Conservation (phyloP, 2,329 filamentous ascomycete genomes). For the Penicillium glabrum region DNA sequence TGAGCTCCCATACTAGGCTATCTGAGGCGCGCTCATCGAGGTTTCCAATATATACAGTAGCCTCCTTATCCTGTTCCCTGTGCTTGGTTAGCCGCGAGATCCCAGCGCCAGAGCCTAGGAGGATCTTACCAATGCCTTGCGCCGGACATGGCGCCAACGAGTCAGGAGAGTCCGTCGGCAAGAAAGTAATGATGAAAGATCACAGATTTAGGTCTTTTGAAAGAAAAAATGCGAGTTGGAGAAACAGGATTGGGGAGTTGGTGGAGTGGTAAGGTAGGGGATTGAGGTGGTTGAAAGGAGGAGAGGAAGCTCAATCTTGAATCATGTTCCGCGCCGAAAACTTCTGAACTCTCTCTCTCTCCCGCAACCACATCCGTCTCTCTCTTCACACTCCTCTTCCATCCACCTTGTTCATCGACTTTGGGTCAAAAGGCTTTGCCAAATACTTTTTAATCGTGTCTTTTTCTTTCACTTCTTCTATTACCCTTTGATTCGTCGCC, state of each 20-base stretch:
- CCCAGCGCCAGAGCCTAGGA: not conserved
- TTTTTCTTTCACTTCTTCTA: not conserved
- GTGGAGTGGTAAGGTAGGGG: not conserved
- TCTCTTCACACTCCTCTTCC: conserved; percentile 11
- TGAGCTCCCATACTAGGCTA: conserved; percentile 91
- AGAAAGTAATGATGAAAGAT: not conserved
- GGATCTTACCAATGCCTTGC: conserved; percentile 69
- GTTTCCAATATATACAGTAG: conserved; percentile 96
- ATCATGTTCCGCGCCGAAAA: conserved; percentile 30
- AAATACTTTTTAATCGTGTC: not conserved
- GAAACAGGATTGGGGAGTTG: not conserved
- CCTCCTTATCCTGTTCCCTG: conserved; percentile 97
- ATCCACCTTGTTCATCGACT: not conserved
- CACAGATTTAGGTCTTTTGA: not conserved
- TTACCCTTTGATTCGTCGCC: not conserved
- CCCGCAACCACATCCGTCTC: conserved; percentile 12
- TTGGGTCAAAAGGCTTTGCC: not conserved
- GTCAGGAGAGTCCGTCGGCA: not conserved
- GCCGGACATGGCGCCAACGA: conserved; percentile 59
- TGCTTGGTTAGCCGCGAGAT: conserved; percentile 12
- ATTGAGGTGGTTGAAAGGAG: not conserved
- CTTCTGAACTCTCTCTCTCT: conserved; percentile 25
- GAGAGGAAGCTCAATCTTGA: conserved; percentile 16
- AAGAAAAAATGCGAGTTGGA: not conserved
- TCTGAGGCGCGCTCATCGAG: conserved; percentile 95